phyloP scores from a whole-genome alignment of 2,329 filamentous ascomycete genomes.

The Aspergillus caelatus region DNA sequence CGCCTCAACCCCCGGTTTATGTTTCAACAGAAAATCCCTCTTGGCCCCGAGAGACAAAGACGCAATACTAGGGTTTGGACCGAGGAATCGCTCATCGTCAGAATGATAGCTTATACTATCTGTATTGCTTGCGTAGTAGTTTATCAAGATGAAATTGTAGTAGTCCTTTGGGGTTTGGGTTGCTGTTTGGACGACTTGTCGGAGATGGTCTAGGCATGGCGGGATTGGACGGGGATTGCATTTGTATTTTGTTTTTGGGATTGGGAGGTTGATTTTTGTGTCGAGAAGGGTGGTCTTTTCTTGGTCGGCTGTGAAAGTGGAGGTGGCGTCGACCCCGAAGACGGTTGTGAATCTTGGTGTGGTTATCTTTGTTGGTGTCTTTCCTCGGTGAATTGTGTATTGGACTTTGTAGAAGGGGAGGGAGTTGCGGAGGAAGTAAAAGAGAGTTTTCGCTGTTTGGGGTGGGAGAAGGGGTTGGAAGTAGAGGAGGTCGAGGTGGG shows the following conservation, averaged over 20 bases:
- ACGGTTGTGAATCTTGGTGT: constrained; percentile 65
- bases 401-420: constrained; percentile 76
- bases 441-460: constrained; percentile 60
- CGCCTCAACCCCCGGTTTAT: constrained; percentile 62
- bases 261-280: constrained; percentile 42
- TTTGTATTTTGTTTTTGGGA: constrained; percentile 55
- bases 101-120: constrained; percentile 75
- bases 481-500: constrained; percentile 73
- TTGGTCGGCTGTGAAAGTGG: constrained; percentile 62
- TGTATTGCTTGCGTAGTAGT: no score
- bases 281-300: constrained; percentile 49
- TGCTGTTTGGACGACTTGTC: constrained; percentile 64
- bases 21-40: constrained; percentile 78
- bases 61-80: constrained; percentile 69
- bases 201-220: constrained; percentile 66
- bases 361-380: constrained; percentile 64
- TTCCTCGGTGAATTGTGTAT: constrained; percentile 70
- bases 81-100: constrained; percentile 78
- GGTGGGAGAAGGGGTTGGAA: constrained; percentile 72
- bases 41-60: constrained; percentile 73
- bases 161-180: constrained; percentile 44
- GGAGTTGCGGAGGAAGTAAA: constrained; percentile 70
- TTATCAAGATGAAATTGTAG: no score
- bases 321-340: constrained; percentile 66
- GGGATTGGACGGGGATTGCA: constrained; percentile 72